Conservation (phyloP, 257 asterid species). For the Solanum dulcamara region DNA sequence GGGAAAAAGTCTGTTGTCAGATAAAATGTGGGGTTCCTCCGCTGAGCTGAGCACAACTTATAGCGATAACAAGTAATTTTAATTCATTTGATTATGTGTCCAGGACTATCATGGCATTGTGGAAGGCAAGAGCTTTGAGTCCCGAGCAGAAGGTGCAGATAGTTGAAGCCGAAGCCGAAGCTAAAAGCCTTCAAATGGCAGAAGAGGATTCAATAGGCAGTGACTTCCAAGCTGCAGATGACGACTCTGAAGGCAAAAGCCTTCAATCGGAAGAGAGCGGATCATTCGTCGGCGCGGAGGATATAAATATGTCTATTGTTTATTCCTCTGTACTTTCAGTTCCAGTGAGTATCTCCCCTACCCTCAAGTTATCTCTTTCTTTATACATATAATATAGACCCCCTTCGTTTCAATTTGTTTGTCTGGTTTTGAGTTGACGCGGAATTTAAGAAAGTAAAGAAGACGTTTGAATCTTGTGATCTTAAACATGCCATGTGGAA, state of each 20-base stretch:
- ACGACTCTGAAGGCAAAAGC: constrained; percentile 56
- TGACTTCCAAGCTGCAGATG: constrained; percentile 39
- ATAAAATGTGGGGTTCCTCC: neutral
- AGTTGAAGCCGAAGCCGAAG: constrained; percentile 70
- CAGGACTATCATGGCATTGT: constrained; percentile 91
- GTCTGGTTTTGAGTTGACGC: no score
- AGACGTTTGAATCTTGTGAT: neutral
- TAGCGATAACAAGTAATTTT: neutral
- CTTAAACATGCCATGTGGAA: no score
- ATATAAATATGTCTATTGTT: constrained; percentile 56
- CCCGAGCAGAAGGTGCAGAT: constrained; percentile 93
- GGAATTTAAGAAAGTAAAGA: neutral
- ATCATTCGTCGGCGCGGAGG: constrained; percentile 55
- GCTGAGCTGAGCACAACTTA: neutral
- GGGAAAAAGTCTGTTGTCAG: neutral
- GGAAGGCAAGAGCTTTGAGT: constrained; percentile 90
- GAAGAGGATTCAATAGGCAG: constrained; percentile 63
- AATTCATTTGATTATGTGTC: neutral
- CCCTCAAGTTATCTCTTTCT: neutral
- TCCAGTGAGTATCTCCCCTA: constrained; percentile 48
- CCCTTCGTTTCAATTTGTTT: neutral
- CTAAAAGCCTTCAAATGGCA: constrained; percentile 35
- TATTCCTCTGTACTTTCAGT: constrained; percentile 70
- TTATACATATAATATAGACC: neutral
- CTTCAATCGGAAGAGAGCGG: constrained; percentile 65